phyloP scores from a whole-genome alignment of 129 eudicot genomes.

The Artemisia argyi region DNA sequence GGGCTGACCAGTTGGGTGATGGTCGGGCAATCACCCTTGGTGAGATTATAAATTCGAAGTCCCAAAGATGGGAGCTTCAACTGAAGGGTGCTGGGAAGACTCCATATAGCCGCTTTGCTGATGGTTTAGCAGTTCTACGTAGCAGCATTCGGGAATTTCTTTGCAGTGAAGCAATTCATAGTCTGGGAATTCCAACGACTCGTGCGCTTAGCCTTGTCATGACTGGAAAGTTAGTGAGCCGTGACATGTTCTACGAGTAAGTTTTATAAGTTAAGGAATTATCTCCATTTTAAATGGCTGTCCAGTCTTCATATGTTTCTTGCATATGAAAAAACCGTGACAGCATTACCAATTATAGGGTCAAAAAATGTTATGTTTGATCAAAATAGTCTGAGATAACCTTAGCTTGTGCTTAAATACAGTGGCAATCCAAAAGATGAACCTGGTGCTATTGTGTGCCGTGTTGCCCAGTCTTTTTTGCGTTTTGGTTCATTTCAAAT shows the following conservation, averaged over 20 bases:
- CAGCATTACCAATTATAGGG: too few relatives aligned
- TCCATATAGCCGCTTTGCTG: conserved; percentile 93
- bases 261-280: conserved; percentile 23
- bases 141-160: conserved; percentile 93
- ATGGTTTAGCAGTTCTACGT: conserved; percentile 89
- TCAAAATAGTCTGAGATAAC: neutral
- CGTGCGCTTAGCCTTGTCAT: conserved; percentile 86
- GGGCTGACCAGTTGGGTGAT: conserved; percentile 98
- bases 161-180: conserved; percentile 90
- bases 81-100: conserved; percentile 94
- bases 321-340: too few relatives aligned
- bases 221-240: conserved; percentile 74
- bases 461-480: conserved; percentile 89
- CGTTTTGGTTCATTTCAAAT: conserved; percentile 95
- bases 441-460: conserved; percentile 93
- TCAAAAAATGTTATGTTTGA: neutral
- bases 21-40: conserved; percentile 95
- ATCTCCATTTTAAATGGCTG: conserved; percentile 3
- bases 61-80: conserved; percentile 89
- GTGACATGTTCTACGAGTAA: conserved; percentile 98
- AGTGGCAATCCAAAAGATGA: conserved; percentile 98
- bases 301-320: too few relatives aligned
- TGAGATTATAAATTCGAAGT: conserved; percentile 65
- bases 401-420: conserved; percentile 22
- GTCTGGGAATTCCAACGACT: conserved; percentile 88